Evolutionary conservation across 2,329 filamentous ascomycete genomes (phyloP).

Genomic region (Pestalotiopsis sp.): DNA sequence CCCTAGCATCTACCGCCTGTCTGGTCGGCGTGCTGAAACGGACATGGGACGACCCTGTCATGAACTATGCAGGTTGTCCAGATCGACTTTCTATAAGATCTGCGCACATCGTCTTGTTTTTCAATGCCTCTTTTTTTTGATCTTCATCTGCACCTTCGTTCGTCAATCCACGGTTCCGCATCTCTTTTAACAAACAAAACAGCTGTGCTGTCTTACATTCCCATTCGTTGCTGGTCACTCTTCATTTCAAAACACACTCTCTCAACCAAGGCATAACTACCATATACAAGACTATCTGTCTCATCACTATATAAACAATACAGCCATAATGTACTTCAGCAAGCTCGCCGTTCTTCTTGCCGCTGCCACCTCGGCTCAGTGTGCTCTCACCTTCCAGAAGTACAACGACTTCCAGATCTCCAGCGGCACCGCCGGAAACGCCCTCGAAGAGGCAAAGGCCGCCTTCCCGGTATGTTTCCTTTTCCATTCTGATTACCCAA

Average conservation of each 20-base stretch:
- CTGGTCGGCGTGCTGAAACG: neutral
- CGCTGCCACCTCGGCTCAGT: constrained; percentile 32
- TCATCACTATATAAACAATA: neutral
- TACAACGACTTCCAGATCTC: constrained; percentile 45
- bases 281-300: neutral
- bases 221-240: constrained; percentile 11
- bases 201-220: constrained; percentile 14
- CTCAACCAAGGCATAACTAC: neutral
- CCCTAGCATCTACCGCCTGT: neutral
- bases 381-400: constrained; percentile 12
- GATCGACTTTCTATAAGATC: constrained; percentile 9
- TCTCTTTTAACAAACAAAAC: constrained; percentile 6
- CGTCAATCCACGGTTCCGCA: constrained; percentile 2
- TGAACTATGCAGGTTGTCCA: neutral
- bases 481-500: neutral
- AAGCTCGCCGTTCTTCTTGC: constrained; percentile 36
- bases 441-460: constrained; percentile 51
- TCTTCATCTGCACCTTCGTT: constrained; percentile 11
- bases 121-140: neutral
- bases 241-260: constrained; percentile 8
- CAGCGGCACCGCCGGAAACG: constrained; percentile 51
- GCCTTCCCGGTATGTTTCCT: constrained; percentile 48
- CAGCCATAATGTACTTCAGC: constrained; percentile 36
- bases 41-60: neutral
- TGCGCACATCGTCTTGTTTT: neutral